Percentiles rank a stretch among this genome's conserved stretches.
Conservation (phyloP, 306 rosid genomes). For the Quercus parvula region DNA sequence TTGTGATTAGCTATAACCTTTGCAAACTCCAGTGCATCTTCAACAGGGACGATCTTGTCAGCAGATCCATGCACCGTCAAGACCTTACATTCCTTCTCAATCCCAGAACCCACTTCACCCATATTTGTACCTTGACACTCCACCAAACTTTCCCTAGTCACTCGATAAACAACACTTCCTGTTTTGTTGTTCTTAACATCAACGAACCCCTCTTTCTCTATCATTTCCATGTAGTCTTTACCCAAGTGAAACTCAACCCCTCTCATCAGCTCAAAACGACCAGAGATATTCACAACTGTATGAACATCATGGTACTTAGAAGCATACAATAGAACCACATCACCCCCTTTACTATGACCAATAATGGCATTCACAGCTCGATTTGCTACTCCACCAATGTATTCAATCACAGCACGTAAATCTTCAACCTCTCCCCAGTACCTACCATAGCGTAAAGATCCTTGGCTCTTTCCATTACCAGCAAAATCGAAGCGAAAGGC, state of each 20-base stretch:
- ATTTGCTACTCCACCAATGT: conserved; percentile 40
- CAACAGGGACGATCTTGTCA: conserved; percentile 49
- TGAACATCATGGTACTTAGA: conserved; percentile 53
- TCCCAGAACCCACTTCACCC: conserved; percentile 61
- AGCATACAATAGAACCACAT: conserved; percentile 69
- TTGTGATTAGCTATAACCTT: conserved; percentile 72
- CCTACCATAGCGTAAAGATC: conserved; percentile 55
- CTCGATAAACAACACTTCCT: conserved; percentile 42
- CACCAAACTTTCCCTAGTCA: conserved; percentile 61
- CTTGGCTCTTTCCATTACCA: conserved; percentile 82
- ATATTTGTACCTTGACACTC: conserved; percentile 55
- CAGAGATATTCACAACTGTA: conserved; percentile 66
- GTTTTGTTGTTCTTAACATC: conserved; percentile 44
- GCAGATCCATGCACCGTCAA: conserved; percentile 67
- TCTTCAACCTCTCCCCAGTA: conserved; percentile 70
- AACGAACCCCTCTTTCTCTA: conserved; percentile 59
- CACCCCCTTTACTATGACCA: conserved; percentile 90
- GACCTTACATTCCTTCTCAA: conserved; percentile 70
- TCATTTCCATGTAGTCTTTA: conserved; percentile 49
- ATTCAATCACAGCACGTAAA: conserved; percentile 47
- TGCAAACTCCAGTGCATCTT: conserved; percentile 63
- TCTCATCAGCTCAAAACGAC: conserved; percentile 60
- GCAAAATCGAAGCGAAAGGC: conserved; percentile 66
- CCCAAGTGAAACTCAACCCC: conserved; percentile 58
- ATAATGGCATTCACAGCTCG: conserved; percentile 47